phyloP scores from a whole-genome alignment of 371 early-diverging fungal genomes.

The Furculomyces boomerangus region DNA sequence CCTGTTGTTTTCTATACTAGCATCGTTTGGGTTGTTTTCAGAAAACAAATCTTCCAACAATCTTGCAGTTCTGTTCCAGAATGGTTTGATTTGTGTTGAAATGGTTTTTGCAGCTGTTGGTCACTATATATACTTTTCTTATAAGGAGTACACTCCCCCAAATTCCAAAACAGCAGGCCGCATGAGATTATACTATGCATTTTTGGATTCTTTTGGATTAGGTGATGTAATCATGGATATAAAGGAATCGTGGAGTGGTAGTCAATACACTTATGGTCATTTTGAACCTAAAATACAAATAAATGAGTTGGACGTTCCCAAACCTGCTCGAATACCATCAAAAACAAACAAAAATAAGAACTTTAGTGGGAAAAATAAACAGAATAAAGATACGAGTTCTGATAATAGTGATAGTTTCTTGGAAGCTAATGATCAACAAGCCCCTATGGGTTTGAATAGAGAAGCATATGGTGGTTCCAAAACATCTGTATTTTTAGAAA shows the following conservation, averaged over 20 bases:
- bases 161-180: slow-evolving; percentile 31
- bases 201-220: slow-evolving; percentile 63
- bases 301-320: slow-evolving; percentile 11
- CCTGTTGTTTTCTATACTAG: slow-evolving; percentile 65
- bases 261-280: slow-evolving; percentile 53
- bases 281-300: slow-evolving; percentile 50
- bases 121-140: slow-evolving; percentile 66
- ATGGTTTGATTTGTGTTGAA: slow-evolving; percentile 81
- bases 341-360: no score
- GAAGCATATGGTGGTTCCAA: no score
- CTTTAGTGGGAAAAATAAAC: no score
- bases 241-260: slow-evolving; percentile 53
- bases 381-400: no score
- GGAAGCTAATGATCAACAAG: no score
- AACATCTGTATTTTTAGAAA: no score
- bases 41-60: slow-evolving; percentile 37
- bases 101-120: slow-evolving; percentile 70
- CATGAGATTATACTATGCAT: slow-evolving; percentile 53
- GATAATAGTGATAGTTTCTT: no score
- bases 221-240: slow-evolving; percentile 71
- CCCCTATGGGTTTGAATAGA: no score
- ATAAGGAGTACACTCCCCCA: slow-evolving; percentile 43
- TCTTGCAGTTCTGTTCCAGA: slow-evolving; percentile 75
- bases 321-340: slow-evolving; percentile 9
- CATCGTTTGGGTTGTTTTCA: slow-evolving; percentile 42